Base-by-base conservation (phyloP, 805 yeast species). In the Hanseniaspora taiwanica region DNA sequence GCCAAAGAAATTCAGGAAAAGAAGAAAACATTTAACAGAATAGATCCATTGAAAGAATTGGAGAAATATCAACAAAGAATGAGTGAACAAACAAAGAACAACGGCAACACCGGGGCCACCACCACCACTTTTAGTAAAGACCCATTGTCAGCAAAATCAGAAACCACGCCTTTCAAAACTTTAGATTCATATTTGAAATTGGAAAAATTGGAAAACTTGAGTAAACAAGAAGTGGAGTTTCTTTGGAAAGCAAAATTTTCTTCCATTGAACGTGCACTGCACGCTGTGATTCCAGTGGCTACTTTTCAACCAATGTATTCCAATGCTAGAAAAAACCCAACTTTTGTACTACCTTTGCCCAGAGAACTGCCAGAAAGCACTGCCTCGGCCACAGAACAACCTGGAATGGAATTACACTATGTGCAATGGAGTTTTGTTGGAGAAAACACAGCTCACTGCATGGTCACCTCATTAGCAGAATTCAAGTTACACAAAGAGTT, bases 371-470 rank as follows among this genome's bases (percentile, higher is more conserved):
- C 62, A 20, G 78, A 76, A 43, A 62, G 66, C 52, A 21, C 12
- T 9, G 12, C 24, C 18, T 19, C 17, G 18, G 25, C 17, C n/a
- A 14, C 8, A 16, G 25, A 40, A 16, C 18, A 35, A 31, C 23
- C 27, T 4, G 41, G 41, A 8, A 35, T 40, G 24, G 98, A 91
- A 61, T 69, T 91, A 62, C 96, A 91, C 55, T 85, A 81, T 56
- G 75, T 87, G 18, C 97, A 91, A 62, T 91, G 98, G 98, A 69
- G 76, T 16, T 83, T 85, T 56, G 87, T 81, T 12, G 94, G 89
- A 1, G 78, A 82, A 13, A 51, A 75, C 33, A 87, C 96, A 2
- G 68, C 83, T 1, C 96, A 91, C 62, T 84, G 94, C 55, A 71
- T 91, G 71, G 67, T 91, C 50, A 91, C 98, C 2, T 77, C 96